These are phyloP conservation scores for Populus trichocarpa DNA, from an alignment of 441 rosid genomes.

Conservation along the genomic window DNA sequence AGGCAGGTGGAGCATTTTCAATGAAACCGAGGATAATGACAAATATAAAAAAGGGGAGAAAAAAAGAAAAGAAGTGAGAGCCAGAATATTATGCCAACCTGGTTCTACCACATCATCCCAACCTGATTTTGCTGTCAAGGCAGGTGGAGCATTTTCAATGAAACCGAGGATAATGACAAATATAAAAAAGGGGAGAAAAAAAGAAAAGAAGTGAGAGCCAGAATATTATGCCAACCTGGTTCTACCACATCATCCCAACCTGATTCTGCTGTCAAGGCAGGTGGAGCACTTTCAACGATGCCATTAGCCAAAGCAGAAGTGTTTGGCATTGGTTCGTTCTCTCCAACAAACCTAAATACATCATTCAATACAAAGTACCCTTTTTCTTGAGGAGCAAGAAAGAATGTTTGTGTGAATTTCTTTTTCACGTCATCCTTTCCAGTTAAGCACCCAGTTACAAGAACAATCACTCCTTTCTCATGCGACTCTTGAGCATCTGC, in stretches of 20 bases:
- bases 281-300: slow-evolving; percentile 36
- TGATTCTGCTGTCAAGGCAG: slow-evolving; percentile 36
- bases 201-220: background rate
- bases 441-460: slow-evolving; percentile 81
- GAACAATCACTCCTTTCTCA: slow-evolving; percentile 75
- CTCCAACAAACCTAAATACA: slow-evolving; percentile 71
- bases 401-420: slow-evolving; percentile 84
- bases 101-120: no score
- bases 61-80: no score
- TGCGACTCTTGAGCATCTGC: slow-evolving; percentile 87
- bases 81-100: no score
- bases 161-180: background rate
- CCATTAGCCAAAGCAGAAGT: slow-evolving; percentile 32
- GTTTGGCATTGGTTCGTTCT: slow-evolving; percentile 34
- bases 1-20: slow-evolving; percentile 40
- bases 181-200: background rate
- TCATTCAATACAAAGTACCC: slow-evolving; percentile 94
- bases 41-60: no score
- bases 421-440: slow-evolving; percentile 69
- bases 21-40: background rate
- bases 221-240: slow-evolving; percentile 37
- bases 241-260: slow-evolving; percentile 36
- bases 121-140: no score
- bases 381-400: slow-evolving; percentile 90
- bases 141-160: background rate